Percentiles rank a stretch among this genome's conserved stretches.
Evolutionary conservation across 1,139 yeast genomes (phyloP).

Genomic region (Protomyces inundatus): DNA sequence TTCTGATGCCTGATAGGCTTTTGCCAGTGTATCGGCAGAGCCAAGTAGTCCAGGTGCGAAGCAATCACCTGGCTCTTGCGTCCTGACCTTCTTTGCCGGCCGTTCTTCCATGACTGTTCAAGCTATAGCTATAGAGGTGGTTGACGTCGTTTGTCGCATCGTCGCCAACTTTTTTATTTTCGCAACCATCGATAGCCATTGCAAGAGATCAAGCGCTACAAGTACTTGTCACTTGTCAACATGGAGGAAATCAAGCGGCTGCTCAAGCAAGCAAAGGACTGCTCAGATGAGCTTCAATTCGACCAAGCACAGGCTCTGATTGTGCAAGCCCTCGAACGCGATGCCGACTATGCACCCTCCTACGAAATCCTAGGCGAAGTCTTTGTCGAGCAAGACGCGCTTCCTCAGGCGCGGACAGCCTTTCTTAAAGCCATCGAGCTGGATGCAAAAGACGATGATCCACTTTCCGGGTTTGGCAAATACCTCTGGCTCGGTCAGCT

Average conservation of each 20-base stretch:
- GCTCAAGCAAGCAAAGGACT: slow-evolving; percentile 5
- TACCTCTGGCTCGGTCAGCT: slow-evolving; percentile 88
- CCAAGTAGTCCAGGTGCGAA: slow-evolving; percentile 5
- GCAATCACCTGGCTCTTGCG: background rate
- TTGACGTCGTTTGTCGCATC: background rate
- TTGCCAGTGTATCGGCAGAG: background rate
- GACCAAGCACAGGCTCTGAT: slow-evolving; percentile 9
- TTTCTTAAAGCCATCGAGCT: slow-evolving; percentile 42
- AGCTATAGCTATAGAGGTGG: background rate
- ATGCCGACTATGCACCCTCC: slow-evolving; percentile 19
- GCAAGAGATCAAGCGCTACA: background rate
- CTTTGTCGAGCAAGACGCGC: slow-evolving; percentile 22
- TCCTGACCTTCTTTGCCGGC: slow-evolving; percentile 12
- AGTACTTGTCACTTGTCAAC: background rate
- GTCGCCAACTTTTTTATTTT: background rate
- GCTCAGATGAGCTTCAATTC: slow-evolving; percentile 10
- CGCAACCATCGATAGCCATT: background rate
- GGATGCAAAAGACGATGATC: slow-evolving; percentile 41
- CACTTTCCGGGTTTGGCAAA: slow-evolving; percentile 55
- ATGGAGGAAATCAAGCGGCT: slow-evolving; percentile 9
- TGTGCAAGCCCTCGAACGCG: slow-evolving; percentile 9
- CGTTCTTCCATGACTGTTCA: background rate
- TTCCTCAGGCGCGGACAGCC: slow-evolving; percentile 17
- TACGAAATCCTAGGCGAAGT: slow-evolving; percentile 25
- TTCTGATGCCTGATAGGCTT: slow-evolving; percentile 35